Evolutionary conservation across 352 stramenopile species (phyloP).

Genomic region (Globisporangium polare): DNA sequence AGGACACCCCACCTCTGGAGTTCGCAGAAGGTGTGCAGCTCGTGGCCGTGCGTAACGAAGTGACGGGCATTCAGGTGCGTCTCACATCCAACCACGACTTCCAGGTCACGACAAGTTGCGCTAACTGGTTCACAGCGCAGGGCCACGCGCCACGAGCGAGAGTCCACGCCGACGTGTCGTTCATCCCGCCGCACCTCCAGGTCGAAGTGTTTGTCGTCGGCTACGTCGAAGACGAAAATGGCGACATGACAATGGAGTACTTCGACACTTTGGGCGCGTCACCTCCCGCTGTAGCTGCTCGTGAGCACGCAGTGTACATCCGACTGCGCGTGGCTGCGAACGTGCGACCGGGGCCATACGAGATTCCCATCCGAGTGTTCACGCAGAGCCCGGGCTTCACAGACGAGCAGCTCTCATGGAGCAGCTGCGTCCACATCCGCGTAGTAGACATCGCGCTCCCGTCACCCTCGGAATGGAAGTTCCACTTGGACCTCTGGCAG

Average conservation of each 20-base stretch:
- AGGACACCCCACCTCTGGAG: slow-evolving; percentile 19
- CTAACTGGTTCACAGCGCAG: slow-evolving; percentile 54
- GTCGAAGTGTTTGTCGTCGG: slow-evolving; percentile 56
- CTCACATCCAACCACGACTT: slow-evolving; percentile 56
- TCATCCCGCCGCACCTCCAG: slow-evolving; percentile 43
- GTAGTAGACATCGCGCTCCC: slow-evolving; percentile 53
- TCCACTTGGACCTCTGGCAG: slow-evolving; percentile 80
- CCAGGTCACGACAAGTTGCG: slow-evolving; percentile 39
- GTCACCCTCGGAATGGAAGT: slow-evolving; percentile 39
- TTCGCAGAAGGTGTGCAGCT: slow-evolving; percentile 40
- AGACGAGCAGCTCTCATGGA: slow-evolving; percentile 68
- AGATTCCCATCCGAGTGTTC: slow-evolving; percentile 62
- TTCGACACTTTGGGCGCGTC: slow-evolving; percentile 39
- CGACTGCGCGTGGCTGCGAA: slow-evolving; percentile 35
- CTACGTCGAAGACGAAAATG: slow-evolving; percentile 56
- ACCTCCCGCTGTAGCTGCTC: slow-evolving; percentile 13
- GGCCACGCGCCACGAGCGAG: slow-evolving; percentile 57
- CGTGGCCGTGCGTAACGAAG: slow-evolving; percentile 44
- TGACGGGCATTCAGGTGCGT: slow-evolving; percentile 51
- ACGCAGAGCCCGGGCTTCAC: slow-evolving; percentile 59
- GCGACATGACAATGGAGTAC: slow-evolving; percentile 54
- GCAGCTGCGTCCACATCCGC: slow-evolving; percentile 43
- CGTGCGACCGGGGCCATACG: slow-evolving; percentile 45
- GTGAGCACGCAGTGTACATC: slow-evolving; percentile 58
- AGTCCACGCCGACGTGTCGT: slow-evolving; percentile 49